Evolutionary conservation across 495 filamentous ascomycete species (phyloP).

Genomic region (Aspergillus mulundensis): DNA sequence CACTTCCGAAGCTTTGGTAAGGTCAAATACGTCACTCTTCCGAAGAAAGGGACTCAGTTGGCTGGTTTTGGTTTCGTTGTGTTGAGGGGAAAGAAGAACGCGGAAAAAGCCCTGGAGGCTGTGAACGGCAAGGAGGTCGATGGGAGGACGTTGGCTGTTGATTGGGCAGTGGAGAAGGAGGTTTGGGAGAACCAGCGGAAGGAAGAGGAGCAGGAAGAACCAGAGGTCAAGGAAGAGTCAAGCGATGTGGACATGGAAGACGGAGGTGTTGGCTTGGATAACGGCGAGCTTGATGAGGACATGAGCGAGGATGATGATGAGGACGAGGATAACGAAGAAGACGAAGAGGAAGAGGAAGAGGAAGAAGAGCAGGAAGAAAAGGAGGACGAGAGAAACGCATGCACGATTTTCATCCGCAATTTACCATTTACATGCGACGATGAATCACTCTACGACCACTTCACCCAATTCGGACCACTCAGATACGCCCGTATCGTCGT

Average conservation of each 20-base stretch:
- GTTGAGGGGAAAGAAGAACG: constrained; percentile 82
- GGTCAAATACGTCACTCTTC: constrained; percentile 75
- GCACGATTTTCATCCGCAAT: constrained; percentile 90
- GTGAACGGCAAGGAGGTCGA: constrained; percentile 90
- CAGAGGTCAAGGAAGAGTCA: constrained; percentile 21
- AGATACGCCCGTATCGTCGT: constrained; percentile 87
- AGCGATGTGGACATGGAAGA: constrained; percentile 38
- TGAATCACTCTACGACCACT: constrained; percentile 74
- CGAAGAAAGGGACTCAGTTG: constrained; percentile 67
- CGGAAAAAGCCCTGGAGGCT: constrained; percentile 77
- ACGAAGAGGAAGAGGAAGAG: constrained; percentile 40
- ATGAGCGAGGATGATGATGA: constrained; percentile 19
- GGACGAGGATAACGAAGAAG: constrained; percentile 26
- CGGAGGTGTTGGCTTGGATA: constrained; percentile 24
- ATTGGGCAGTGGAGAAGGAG: constrained; percentile 93
- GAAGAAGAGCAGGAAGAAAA: constrained; percentile 45
- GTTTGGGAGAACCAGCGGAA: constrained; percentile 67
- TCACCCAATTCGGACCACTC: constrained; percentile 74
- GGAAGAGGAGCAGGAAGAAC: constrained; percentile 30
- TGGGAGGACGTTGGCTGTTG: constrained; percentile 81
- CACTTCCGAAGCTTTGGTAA: constrained; percentile 87
- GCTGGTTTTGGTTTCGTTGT: constrained; percentile 92
- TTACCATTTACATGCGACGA: constrained; percentile 84
- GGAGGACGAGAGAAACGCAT: constrained; percentile 53
- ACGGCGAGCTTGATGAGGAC: constrained; percentile 28